Evolutionary conservation across 768 basidiomycete genomes (phyloP).

Genomic region (Porphyrellus cyaneotinctus): DNA sequence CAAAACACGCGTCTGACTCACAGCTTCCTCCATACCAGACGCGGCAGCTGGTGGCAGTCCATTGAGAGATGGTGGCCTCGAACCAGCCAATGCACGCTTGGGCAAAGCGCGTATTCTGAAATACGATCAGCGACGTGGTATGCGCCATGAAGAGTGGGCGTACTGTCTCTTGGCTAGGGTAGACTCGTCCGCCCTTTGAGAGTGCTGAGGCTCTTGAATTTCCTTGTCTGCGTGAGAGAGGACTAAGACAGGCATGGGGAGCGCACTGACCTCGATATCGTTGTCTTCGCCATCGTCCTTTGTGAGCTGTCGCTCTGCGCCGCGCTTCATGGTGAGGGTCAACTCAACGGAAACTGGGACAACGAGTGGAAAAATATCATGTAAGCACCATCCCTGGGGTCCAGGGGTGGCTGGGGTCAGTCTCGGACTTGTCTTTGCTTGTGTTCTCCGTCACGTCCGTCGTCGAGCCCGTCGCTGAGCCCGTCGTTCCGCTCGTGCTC

Average conservation of each 20-base stretch:
- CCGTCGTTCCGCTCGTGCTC: conserved; percentile 7
- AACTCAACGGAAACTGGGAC: background rate
- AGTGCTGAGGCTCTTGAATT: conserved; percentile 37
- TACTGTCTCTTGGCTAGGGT: conserved; percentile 55
- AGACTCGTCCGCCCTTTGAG: conserved; percentile 59
- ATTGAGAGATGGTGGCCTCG: conserved; percentile 22
- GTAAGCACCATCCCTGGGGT: conserved; percentile 21
- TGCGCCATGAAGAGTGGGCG: conserved; percentile 21
- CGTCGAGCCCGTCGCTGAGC: background rate
- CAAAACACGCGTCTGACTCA: conserved; percentile 22
- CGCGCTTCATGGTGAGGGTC: conserved; percentile 57
- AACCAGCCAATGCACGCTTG: conserved; percentile 37
- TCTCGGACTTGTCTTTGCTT: background rate
- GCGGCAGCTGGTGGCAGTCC: conserved; percentile 25
- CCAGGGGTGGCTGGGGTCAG: conserved; percentile 9
- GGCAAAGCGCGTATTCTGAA: conserved; percentile 65
- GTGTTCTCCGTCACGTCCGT: conserved; percentile 1
- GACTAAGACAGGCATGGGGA: background rate
- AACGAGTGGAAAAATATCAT: conserved; percentile 18
- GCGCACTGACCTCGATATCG: conserved; percentile 31
- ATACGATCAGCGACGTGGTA: conserved; percentile 9
- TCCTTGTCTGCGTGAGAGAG: conserved; percentile 35
- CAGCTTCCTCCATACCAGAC: conserved; percentile 20
- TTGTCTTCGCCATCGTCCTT: conserved; percentile 48
- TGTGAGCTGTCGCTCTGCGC: conserved; percentile 65